Percentiles rank a stretch among this genome's conserved stretches.
phyloP scores from a whole-genome alignment of 108 stramenopile species.

The Nitzschia sp. region DNA sequence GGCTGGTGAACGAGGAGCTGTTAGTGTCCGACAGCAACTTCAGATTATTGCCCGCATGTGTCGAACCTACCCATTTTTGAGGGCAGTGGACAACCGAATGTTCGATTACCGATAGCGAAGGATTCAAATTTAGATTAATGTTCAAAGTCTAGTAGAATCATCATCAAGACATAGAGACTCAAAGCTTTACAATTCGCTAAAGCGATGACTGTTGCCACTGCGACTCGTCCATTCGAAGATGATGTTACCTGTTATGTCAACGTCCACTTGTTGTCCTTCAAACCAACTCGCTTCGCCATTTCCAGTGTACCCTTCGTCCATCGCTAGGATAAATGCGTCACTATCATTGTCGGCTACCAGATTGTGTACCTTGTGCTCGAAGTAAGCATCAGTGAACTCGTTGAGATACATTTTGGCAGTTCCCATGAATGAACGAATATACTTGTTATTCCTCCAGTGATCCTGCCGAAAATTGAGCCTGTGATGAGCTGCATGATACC shows the following conservation, averaged over 20 bases:
- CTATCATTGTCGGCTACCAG: slow-evolving; percentile 24
- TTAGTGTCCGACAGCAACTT: slow-evolving; percentile 81
- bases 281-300: slow-evolving; percentile 26
- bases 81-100: slow-evolving; percentile 14
- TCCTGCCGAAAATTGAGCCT: neutral
- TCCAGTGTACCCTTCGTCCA: slow-evolving; percentile 32
- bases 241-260: slow-evolving; percentile 31
- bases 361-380: slow-evolving; percentile 14
- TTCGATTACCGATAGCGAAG: slow-evolving; percentile 13
- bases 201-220: slow-evolving; percentile 8
- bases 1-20: slow-evolving; percentile 87
- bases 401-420: slow-evolving; percentile 8
- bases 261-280: slow-evolving; percentile 33
- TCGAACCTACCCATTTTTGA: slow-evolving; percentile 86
- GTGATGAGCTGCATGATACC: slow-evolving; percentile 17
- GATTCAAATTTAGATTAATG: neutral
- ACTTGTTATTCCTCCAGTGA: slow-evolving; percentile 2
- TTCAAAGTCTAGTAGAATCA: slow-evolving; percentile 1
- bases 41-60: slow-evolving; percentile 80
- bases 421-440: slow-evolving; percentile 14
- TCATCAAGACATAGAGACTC: neutral
- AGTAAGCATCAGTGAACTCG: slow-evolving; percentile 32
- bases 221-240: slow-evolving; percentile 11
- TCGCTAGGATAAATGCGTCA: slow-evolving; percentile 17
- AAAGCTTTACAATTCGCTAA: neutral